Percentiles rank a stretch among this genome's conserved stretches.
Conservation (phyloP, 495 filamentous ascomycete genomes). For the Penicillium antarcticum region DNA sequence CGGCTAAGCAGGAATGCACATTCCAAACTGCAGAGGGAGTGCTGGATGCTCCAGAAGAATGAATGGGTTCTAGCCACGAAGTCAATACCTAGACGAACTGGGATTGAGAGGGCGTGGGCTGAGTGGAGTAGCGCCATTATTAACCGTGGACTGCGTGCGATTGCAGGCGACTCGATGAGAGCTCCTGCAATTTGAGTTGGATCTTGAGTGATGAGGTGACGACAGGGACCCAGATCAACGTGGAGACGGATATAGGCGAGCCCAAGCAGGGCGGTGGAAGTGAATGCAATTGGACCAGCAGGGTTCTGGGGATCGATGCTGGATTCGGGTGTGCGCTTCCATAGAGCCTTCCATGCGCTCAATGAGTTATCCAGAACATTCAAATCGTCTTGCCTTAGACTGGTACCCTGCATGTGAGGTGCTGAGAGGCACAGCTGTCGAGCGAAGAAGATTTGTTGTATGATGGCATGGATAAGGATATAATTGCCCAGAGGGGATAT, state of each 20-base stretch:
- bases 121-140: conserved; percentile 52
- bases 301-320: conserved; percentile 52
- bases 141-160: conserved; percentile 44
- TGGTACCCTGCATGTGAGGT: conserved; percentile 40
- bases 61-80: conserved; percentile 52
- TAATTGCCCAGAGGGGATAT: conserved; percentile 53
- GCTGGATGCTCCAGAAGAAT: conserved; percentile 55
- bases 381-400: conserved; percentile 44
- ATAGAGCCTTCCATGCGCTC: conserved; percentile 49
- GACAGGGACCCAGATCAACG: conserved; percentile 45
- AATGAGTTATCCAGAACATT: conserved; percentile 41
- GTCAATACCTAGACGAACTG: conserved; percentile 50
- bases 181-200: conserved; percentile 42
- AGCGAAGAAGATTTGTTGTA: conserved; percentile 53
- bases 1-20: conserved; percentile 52
- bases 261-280: conserved; percentile 51
- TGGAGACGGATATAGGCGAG: conserved; percentile 53
- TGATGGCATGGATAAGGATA: conserved; percentile 51
- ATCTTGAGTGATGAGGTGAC: conserved; percentile 47
- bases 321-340: conserved; percentile 52
- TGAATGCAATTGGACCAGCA: conserved; percentile 53
- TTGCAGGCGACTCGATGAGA: conserved; percentile 35
- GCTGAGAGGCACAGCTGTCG: conserved; percentile 46
- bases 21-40: conserved; percentile 53
- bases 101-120: conserved; percentile 52